Conservation (phyloP, 345 rosid genomes). For the Rhodamnia argentea region DNA sequence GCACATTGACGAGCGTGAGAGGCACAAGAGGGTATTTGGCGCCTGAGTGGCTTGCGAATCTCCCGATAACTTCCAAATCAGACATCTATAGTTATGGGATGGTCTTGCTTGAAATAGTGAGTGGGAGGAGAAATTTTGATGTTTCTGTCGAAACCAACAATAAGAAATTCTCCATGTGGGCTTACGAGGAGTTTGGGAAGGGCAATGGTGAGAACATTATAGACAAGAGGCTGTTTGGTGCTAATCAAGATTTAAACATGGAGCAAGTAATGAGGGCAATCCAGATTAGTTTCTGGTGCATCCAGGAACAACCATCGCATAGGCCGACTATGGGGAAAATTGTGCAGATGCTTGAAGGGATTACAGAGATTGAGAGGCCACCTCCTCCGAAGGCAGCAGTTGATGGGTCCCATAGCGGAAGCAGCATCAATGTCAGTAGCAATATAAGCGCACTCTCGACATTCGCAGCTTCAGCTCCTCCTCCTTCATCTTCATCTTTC, state of each 20-base stretch:
- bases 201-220: constrained; percentile 22
- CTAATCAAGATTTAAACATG: constrained; percentile 21
- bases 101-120: constrained; percentile 46
- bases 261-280: constrained; percentile 41
- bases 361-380: constrained; percentile 29
- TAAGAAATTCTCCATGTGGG: constrained; percentile 39
- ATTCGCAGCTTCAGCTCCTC: constrained; percentile 27
- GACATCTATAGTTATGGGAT: constrained; percentile 66
- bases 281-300: constrained; percentile 50
- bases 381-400: constrained; percentile 27
- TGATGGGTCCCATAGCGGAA: constrained; percentile 17
- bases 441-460: constrained; percentile 27
- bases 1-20: constrained; percentile 33
- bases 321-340: constrained; percentile 58
- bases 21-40: constrained; percentile 61
- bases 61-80: constrained; percentile 41
- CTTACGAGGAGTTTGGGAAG: constrained; percentile 37
- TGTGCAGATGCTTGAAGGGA: constrained; percentile 59
- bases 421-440: constrained; percentile 25
- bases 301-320: constrained; percentile 43
- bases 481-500: constrained; percentile 34
- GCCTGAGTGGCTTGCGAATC: constrained; percentile 53
- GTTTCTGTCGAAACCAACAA: constrained; percentile 17
- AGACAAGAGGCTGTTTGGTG: constrained; percentile 25
- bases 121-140: constrained; percentile 49